Base-by-base conservation (phyloP, 2,329 filamentous ascomycete species). In the Colletotrichum sp. region DNA sequence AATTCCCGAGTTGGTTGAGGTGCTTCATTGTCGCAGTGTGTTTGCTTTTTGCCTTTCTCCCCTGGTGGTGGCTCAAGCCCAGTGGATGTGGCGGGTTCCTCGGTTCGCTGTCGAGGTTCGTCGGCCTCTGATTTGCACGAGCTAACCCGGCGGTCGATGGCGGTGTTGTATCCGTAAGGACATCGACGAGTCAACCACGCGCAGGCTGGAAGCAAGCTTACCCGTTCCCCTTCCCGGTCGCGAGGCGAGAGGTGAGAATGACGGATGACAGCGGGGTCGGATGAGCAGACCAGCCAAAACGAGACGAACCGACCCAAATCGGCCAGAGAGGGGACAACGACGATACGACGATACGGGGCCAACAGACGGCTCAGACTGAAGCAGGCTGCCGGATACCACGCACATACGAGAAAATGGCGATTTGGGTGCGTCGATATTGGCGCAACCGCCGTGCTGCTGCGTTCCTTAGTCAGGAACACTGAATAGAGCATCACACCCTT, bases 381-480 rank as follows among this genome's bases (percentile, higher is more conserved):
- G 61, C 24, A 67, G 55, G 61, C 62, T n/a, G 34, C 13, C 63
- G 21, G 30, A 62, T 36, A 55, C 26, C 28, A 75, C 28, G 38
- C 18, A 28, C 69, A 64, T 34, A 73, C 38, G 69, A 75, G 56
- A 38, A 72, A 63, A 43, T 34, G 69, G 56, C 58, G 58, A 58
- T 68, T 75, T 32, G 21, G 43, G 58, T 75, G 73, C 63, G 63
- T 67, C 63, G 34, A 72, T 63, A 59, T 73, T 67, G 30, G 18
- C 55, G 34, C 34, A 32, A 71, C 18, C 65, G 68, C 38, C 36
- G 38, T 43, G 18, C 21, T n/a, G 32, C 38, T 66, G 65, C 65
- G 64, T 48, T 48, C 9, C 18, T 74, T 70, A 74, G 74, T 65
- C 74, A 74, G 74, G 74, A 74, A 76, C 74, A 34, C 56, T 30